Conservation (phyloP, 805 yeast genomes). For the Candida dajiaensis region DNA sequence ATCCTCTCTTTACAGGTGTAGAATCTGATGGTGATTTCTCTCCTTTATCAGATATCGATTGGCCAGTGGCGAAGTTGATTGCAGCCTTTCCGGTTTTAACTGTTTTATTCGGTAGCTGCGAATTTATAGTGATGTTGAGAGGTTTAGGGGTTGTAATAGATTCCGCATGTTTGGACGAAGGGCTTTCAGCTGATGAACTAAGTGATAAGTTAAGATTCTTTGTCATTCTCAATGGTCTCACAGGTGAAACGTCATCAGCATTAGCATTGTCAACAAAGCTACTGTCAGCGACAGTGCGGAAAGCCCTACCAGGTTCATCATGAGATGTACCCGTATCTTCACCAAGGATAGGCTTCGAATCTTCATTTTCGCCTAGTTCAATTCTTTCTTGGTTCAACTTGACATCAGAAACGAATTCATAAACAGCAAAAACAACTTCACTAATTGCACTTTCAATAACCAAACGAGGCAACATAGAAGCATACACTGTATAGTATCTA, state of each 20-base stretch:
- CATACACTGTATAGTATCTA: slow-evolving; percentile 63
- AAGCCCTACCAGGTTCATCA: not conserved
- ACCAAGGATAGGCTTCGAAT: not conserved
- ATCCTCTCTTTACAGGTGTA: slow-evolving; percentile 8
- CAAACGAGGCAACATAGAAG: slow-evolving; percentile 59
- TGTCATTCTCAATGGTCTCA: slow-evolving; percentile 65
- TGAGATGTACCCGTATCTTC: not conserved
- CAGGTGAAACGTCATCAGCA: slow-evolving; percentile 35
- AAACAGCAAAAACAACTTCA: slow-evolving; percentile 62
- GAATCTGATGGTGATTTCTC: not conserved
- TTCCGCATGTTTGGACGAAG: slow-evolving; percentile 11
- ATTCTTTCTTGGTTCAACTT: slow-evolving; percentile 30
- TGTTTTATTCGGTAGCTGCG: slow-evolving; percentile 11
- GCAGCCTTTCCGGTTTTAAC: slow-evolving; percentile 2
- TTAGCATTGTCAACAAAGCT: not conserved
- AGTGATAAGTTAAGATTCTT: slow-evolving; percentile 22
- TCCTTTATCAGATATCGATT: slow-evolving; percentile 1
- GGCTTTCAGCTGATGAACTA: not conserved
- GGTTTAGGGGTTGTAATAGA: slow-evolving; percentile 15
- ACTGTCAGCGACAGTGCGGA: not conserved
- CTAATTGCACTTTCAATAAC: slow-evolving; percentile 71
- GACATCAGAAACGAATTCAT: slow-evolving; percentile 51
- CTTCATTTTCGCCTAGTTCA: not conserved
- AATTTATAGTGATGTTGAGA: slow-evolving; percentile 15
- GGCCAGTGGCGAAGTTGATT: slow-evolving; percentile 1